Percentiles rank a stretch among this genome's conserved stretches.
These are phyloP conservation scores for Aschersonia sp. DNA, from an alignment of 2,329 filamentous ascomycete species.

Conservation along the genomic window DNA sequence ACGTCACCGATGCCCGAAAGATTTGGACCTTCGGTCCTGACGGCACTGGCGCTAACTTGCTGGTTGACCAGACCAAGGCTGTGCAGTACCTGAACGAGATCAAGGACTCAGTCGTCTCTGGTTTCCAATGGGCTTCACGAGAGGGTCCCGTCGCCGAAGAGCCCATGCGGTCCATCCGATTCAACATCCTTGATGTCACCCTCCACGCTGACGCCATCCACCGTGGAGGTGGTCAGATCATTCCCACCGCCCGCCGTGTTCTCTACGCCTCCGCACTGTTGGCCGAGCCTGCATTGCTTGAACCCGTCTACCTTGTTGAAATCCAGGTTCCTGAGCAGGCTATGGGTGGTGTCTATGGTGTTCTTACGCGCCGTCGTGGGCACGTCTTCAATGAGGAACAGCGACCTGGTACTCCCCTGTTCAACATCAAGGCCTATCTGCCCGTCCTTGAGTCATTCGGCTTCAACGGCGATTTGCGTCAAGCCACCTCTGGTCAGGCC, in stretches of 20 bases:
- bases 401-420: conserved; percentile 94
- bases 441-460: conserved; percentile 97
- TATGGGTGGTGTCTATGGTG: conserved; percentile 99
- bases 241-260: conserved; percentile 94
- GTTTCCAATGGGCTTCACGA: conserved; percentile 99
- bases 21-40: conserved; percentile 99
- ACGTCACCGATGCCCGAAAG: conserved; percentile 99
- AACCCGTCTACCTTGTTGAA: conserved; percentile 98
- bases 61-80: conserved; percentile 99
- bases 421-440: conserved; percentile 97
- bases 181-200: conserved; percentile 99
- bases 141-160: conserved; percentile 97
- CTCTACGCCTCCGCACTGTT: conserved; percentile 87
- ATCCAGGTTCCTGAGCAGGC: conserved; percentile 97
- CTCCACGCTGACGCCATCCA: conserved; percentile 99
- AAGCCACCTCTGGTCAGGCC: conserved; percentile 87
- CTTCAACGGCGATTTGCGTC: conserved; percentile 95
- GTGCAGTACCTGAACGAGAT: conserved; percentile 99
- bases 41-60: conserved; percentile 92
- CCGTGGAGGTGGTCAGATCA: conserved; percentile 98
- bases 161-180: conserved; percentile 92
- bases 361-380: conserved; percentile 92
- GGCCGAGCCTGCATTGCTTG: conserved; percentile 78
- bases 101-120: conserved; percentile 98
- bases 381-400: conserved; percentile 99